Evolutionary conservation across 169 alveolate species (phyloP).

Genomic region (Miamiensis avidus): DNA sequence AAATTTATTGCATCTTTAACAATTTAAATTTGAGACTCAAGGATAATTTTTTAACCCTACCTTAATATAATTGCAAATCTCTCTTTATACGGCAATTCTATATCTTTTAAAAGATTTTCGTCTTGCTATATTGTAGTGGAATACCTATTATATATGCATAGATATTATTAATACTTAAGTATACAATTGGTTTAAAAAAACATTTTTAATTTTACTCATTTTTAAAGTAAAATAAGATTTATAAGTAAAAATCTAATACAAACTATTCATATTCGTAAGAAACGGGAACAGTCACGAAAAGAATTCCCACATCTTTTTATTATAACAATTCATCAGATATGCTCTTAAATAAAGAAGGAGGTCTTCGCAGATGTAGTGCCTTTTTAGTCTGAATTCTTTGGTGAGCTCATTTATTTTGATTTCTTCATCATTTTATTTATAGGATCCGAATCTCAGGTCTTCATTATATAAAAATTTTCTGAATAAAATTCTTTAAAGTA

Average conservation of each 20-base stretch:
- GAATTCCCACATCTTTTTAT: not conserved
- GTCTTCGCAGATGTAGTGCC: not conserved
- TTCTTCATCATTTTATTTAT: not conserved
- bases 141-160: too few species aligned
- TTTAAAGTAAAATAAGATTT: not conserved
- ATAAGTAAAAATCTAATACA: not conserved
- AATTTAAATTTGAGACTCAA: too few species aligned
- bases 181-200: too few species aligned
- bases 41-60: not conserved
- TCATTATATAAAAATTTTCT: not conserved
- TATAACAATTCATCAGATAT: not conserved
- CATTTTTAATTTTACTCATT: not conserved
- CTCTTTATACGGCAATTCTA: not conserved
- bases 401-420: conserved; percentile 9
- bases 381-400: conserved; percentile 27
- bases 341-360: conserved; percentile 11
- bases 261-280: not conserved
- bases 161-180: too few species aligned
- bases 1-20: too few species aligned
- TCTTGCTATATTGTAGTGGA: conserved; percentile 6
- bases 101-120: conserved; percentile 1
- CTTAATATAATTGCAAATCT: conserved; percentile 11
- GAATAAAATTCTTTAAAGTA: not conserved
- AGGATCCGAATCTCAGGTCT: not conserved
- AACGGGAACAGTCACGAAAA: conserved; percentile 12